Evolutionary conservation across 768 basidiomycete species (phyloP).

Genomic region (Pluteus cervinus): DNA sequence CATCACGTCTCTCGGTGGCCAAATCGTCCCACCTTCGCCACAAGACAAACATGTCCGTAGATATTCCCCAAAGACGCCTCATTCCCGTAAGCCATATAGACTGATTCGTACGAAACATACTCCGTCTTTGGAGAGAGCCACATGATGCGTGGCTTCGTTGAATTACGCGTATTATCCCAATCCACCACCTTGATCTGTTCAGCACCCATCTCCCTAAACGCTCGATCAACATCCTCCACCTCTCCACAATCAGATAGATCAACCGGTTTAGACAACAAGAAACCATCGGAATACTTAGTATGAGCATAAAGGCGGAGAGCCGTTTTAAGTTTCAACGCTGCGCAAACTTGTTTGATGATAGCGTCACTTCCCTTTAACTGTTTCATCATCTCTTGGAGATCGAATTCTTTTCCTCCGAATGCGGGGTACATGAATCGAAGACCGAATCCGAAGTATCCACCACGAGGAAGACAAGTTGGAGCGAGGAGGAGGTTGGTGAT

Average conservation of each 20-base stretch:
- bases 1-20: too few relatives aligned
- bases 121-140: conserved; percentile 8
- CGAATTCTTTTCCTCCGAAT: background rate
- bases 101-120: conserved; percentile 3
- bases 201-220: conserved; percentile 17
- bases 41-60: conserved; percentile 17
- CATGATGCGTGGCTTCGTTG: conserved; percentile 7
- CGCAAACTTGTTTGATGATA: conserved; percentile 15
- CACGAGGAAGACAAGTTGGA: conserved; percentile 27
- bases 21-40: conserved; percentile 11
- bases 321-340: conserved; percentile 10
- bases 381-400: conserved; percentile 1
- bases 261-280: too few relatives aligned
- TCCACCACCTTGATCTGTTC: conserved; percentile 2
- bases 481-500: conserved; percentile 24
- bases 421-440: conserved; percentile 31
- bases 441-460: conserved; percentile 35
- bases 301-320: too few relatives aligned
- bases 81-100: conserved; percentile 19
- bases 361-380: conserved; percentile 25
- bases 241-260: too few relatives aligned
- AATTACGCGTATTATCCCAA: conserved; percentile 2
- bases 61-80: conserved; percentile 11
- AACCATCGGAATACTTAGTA: too few relatives aligned
- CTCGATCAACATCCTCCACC: too few relatives aligned